These are phyloP conservation scores for Candida piceae DNA, from an alignment of 805 yeast species.

Conservation along the genomic window DNA sequence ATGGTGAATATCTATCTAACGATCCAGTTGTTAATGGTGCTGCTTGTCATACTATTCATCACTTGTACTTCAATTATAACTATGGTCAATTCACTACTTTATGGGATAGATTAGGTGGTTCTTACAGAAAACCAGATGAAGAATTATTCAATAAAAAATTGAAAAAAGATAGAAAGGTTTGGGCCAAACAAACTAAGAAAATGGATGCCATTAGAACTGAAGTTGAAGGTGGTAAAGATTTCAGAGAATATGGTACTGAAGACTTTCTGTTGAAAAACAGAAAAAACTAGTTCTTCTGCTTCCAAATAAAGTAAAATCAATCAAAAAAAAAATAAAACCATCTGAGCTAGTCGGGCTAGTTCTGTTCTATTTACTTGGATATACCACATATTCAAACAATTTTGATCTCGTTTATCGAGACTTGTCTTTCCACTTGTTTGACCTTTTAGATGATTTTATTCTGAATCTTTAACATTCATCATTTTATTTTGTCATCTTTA, in stretches of 20 bases:
- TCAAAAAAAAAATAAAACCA: not conserved
- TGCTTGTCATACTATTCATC: slow-evolving; percentile 97
- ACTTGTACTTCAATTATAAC: slow-evolving; percentile 93
- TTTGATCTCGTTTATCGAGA: no score
- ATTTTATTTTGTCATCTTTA: no score
- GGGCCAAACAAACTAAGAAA: slow-evolving; percentile 65
- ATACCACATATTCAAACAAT: no score
- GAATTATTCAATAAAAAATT: slow-evolving; percentile 66
- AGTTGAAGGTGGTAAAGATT: slow-evolving; percentile 77
- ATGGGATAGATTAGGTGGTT: slow-evolving; percentile 95
- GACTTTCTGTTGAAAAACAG: slow-evolving; percentile 30
- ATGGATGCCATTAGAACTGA: slow-evolving; percentile 75
- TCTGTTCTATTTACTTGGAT: no score
- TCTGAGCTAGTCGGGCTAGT: no score
- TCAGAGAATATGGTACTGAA: slow-evolving; percentile 65
- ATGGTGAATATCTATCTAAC: slow-evolving; percentile 90
- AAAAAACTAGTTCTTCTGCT: no score
- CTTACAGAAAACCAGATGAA: slow-evolving; percentile 89
- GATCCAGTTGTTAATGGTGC: slow-evolving; percentile 96
- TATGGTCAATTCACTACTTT: slow-evolving; percentile 97
- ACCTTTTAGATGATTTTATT: no score
- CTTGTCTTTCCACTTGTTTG: no score
- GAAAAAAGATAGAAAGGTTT: slow-evolving; percentile 53
- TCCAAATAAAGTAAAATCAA: no score
- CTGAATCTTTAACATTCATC: no score